These are phyloP conservation scores for Tetrapisispora arboricola DNA, from an alignment of 805 yeast species.

Conservation along the genomic window DNA sequence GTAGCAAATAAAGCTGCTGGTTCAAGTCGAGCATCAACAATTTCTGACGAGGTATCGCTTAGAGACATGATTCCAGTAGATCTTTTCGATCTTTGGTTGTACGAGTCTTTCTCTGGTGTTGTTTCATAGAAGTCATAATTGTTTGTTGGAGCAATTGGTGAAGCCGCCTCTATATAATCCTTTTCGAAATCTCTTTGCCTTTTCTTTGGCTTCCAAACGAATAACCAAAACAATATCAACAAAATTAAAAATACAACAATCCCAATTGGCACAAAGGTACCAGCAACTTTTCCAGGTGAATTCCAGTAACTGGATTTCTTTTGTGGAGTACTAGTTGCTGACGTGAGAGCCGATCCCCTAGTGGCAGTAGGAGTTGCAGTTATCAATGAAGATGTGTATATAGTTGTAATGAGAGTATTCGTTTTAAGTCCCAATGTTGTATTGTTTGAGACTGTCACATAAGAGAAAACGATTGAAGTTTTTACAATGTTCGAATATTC, in stretches of 20 bases:
- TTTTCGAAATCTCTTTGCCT: slow-evolving; percentile 18
- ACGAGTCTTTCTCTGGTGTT: slow-evolving; percentile 3
- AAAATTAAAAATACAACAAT: slow-evolving; percentile 42
- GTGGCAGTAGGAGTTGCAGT: slow-evolving; percentile 1
- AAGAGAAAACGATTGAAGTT: slow-evolving; percentile 15
- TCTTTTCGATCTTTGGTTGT: slow-evolving; percentile 5
- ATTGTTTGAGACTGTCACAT: slow-evolving; percentile 12
- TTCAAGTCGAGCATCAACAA: slow-evolving; percentile 28
- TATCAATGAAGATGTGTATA: slow-evolving; percentile 8
- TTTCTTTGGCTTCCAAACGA: slow-evolving; percentile 19
- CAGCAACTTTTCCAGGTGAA: slow-evolving; percentile 71
- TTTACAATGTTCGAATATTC: slow-evolving; percentile 1
- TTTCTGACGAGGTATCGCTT: slow-evolving; percentile 9
- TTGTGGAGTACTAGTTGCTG: slow-evolving; percentile 1
- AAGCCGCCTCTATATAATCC: slow-evolving; percentile 16
- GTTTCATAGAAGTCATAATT: background rate
- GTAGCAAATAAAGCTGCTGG: slow-evolving; percentile 12
- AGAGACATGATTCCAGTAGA: background rate
- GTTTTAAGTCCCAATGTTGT: slow-evolving; percentile 4
- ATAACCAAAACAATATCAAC: slow-evolving; percentile 33
- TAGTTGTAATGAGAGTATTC: slow-evolving; percentile 13
- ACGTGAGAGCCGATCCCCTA: slow-evolving; percentile 1
- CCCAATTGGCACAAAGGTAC: slow-evolving; percentile 75
- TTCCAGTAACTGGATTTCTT: slow-evolving; percentile 43
- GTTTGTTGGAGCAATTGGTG: slow-evolving; percentile 8